phyloP scores from a whole-genome alignment of 1,139 yeast genomes.

The Lodderomyces theae region DNA sequence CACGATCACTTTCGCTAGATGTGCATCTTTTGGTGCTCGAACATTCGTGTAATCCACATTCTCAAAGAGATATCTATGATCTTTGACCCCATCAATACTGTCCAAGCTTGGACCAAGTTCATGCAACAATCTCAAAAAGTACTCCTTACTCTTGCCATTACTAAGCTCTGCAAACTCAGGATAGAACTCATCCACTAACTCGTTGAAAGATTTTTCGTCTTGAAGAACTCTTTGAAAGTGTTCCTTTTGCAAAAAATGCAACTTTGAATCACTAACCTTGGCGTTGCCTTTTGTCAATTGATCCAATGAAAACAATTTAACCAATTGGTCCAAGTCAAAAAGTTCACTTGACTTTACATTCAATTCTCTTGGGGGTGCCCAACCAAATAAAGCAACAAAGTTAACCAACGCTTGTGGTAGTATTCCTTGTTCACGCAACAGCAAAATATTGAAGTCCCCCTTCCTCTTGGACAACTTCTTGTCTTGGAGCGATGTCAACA shows the following conservation, averaged over 20 bases:
- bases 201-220: slow-evolving; percentile 27
- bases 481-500: slow-evolving; percentile 70
- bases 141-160: slow-evolving; percentile 17
- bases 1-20: slow-evolving; percentile 8
- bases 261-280: slow-evolving; percentile 77
- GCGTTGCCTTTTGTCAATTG: slow-evolving; percentile 91
- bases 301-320: slow-evolving; percentile 49
- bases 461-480: slow-evolving; percentile 84
- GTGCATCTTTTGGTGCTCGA: slow-evolving; percentile 11
- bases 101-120: slow-evolving; percentile 40
- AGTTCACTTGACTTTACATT: slow-evolving; percentile 60
- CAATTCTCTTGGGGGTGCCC: slow-evolving; percentile 75
- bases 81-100: slow-evolving; percentile 46
- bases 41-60: slow-evolving; percentile 31
- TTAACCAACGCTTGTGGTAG: slow-evolving; percentile 85
- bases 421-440: slow-evolving; percentile 59
- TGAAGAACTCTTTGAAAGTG: slow-evolving; percentile 44
- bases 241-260: slow-evolving; percentile 70
- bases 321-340: slow-evolving; percentile 53
- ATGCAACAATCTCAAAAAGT: slow-evolving; percentile 15
- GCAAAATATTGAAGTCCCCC: slow-evolving; percentile 72
- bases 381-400: slow-evolving; percentile 87
- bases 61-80: slow-evolving; percentile 51
- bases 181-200: slow-evolving; percentile 30
- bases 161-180: slow-evolving; percentile 20